phyloP scores from a whole-genome alignment of 768 basidiomycete species.

The Rhizopogon vinicolor region DNA sequence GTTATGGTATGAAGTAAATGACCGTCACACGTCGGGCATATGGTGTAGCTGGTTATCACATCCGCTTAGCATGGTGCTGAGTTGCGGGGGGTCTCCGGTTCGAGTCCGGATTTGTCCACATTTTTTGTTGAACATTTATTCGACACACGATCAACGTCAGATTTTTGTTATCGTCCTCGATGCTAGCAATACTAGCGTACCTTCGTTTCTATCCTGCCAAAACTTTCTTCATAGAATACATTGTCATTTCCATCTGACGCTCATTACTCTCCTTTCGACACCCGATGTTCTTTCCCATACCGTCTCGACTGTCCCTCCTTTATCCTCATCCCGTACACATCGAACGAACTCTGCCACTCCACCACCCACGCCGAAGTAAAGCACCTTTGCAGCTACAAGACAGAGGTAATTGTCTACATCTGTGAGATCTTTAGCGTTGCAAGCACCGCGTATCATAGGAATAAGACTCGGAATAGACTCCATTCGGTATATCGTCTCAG shows the following conservation, averaged over 20 bases:
- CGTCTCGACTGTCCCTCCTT: slow-evolving; percentile 42
- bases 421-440: slow-evolving; percentile 8
- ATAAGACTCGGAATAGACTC: slow-evolving; percentile 62
- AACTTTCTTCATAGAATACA: background rate
- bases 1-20: background rate
- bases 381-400: slow-evolving; percentile 84
- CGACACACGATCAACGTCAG: too few species aligned
- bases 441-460: slow-evolving; percentile 40
- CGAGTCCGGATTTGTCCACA: slow-evolving; percentile 36
- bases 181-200: background rate
- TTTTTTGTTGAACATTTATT: slow-evolving; percentile 10
- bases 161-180: background rate
- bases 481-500: slow-evolving; percentile 87
- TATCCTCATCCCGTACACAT: slow-evolving; percentile 38
- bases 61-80: slow-evolving; percentile 33
- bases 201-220: background rate
- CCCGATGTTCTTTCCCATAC: slow-evolving; percentile 66
- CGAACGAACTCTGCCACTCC: slow-evolving; percentile 72
- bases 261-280: slow-evolving; percentile 71
- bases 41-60: slow-evolving; percentile 38
- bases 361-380: slow-evolving; percentile 96
- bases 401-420: slow-evolving; percentile 33
- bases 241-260: slow-evolving; percentile 44
- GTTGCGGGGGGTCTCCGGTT: slow-evolving; percentile 35
- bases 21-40: slow-evolving; percentile 18